phyloP scores from a whole-genome alignment of 345 rosid genomes.

The Citrus inodora region DNA sequence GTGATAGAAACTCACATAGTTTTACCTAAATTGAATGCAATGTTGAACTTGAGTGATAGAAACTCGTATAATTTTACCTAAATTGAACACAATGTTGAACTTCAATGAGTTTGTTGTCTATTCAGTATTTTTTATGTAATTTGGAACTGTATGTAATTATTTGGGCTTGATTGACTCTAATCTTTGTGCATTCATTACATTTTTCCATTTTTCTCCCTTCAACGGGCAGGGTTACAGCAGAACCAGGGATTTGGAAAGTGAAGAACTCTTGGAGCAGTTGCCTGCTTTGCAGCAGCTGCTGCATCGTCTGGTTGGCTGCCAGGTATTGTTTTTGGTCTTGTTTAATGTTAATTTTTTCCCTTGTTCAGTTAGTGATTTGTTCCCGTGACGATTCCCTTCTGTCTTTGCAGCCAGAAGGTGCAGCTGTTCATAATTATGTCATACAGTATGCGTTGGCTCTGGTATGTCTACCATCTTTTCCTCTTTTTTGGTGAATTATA shows the following conservation, averaged over 20 bases:
- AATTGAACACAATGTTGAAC: background rate
- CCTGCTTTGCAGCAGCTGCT: conserved; percentile 89
- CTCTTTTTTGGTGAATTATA: background rate
- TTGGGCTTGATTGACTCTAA: background rate
- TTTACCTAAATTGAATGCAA: background rate
- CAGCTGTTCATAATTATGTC: conserved; percentile 76
- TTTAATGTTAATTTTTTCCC: background rate
- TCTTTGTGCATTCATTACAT: background rate
- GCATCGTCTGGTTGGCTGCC: conserved; percentile 92
- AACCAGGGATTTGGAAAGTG: conserved; percentile 82
- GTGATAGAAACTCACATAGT: background rate
- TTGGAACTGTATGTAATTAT: background rate
- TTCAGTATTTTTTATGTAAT: background rate
- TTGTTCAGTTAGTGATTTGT: background rate
- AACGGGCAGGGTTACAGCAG: conserved; percentile 76
- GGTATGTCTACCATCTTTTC: conserved; percentile 36
- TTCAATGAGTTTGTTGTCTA: background rate
- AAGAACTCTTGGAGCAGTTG: conserved; percentile 83
- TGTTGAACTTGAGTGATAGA: background rate
- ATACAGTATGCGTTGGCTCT: conserved; percentile 96
- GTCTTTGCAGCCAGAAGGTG: conserved; percentile 90
- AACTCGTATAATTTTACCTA: background rate
- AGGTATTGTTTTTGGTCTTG: conserved; percentile 41
- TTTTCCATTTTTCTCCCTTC: conserved; percentile 11
- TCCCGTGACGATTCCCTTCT: background rate